A percentile compares a stretch with the other conserved stretches of the same genome.
Evolutionary conservation across 2,329 filamentous ascomycete species (phyloP).

Genomic region (Diaporthe helianthi): DNA sequence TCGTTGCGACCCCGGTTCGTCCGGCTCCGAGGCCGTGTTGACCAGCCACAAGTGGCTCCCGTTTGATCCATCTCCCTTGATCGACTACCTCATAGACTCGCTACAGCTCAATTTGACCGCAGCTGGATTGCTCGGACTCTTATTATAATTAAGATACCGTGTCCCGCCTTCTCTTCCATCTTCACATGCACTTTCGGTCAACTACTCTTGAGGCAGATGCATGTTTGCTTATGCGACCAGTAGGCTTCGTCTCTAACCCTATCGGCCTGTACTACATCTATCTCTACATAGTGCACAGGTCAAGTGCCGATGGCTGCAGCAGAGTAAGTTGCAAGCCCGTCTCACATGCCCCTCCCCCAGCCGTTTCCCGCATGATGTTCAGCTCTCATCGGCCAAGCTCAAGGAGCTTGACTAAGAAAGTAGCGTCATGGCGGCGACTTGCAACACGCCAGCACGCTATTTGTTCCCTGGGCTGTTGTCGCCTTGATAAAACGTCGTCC

Average conservation of each 20-base stretch:
- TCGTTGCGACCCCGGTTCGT: background rate
- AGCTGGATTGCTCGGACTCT: background rate
- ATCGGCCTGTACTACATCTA: background rate
- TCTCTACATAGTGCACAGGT: background rate
- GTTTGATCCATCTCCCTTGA: constrained; percentile 18
- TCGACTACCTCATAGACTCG: constrained; percentile 24
- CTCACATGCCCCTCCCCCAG: constrained; percentile 14
- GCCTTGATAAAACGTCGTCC: constrained; percentile 3
- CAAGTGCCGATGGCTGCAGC: constrained; percentile 27
- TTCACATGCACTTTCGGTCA: background rate
- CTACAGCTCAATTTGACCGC: background rate
- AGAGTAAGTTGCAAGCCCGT: constrained; percentile 31
- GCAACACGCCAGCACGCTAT: constrained; percentile 5
- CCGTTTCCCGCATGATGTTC: constrained; percentile 1
- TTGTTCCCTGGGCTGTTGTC: constrained; percentile 11
- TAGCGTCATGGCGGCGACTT: constrained; percentile 21
- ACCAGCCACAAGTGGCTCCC: constrained; percentile 19
- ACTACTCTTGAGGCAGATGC: background rate
- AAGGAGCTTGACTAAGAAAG: constrained; percentile 23
- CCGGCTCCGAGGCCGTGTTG: constrained; percentile 14
- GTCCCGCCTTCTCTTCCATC: background rate
- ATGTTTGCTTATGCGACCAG: background rate
- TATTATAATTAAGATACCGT: too few species aligned
- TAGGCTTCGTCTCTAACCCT: background rate
- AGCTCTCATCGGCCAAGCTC: constrained; percentile 12